phyloP scores from a whole-genome alignment of 2,329 filamentous ascomycete genomes.

The Cercospora berteroae region DNA sequence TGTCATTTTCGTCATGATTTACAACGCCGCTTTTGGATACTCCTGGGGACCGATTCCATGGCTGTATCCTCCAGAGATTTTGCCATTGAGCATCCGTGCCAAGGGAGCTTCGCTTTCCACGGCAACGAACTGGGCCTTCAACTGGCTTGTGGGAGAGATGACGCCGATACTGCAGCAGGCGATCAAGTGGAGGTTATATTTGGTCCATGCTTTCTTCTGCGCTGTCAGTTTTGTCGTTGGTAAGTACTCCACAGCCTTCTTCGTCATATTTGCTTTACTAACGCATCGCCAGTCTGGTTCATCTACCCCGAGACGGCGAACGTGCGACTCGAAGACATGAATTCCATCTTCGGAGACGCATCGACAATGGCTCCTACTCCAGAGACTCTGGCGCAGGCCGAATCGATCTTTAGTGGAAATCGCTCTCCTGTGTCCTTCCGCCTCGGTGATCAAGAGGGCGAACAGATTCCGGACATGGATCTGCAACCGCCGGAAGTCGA shows the following conservation, averaged over 20 bases:
- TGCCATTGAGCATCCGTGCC: conserved; percentile 91
- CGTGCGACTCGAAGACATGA: conserved; percentile 95
- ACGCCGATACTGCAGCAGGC: conserved; percentile 88
- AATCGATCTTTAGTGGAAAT: conserved; percentile 69
- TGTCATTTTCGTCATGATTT: conserved; percentile 94
- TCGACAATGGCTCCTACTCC: conserved; percentile 81
- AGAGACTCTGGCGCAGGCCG: conserved; percentile 71
- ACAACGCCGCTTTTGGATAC: conserved; percentile 95
- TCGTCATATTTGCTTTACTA: conserved; percentile 4
- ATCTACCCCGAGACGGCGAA: conserved; percentile 96
- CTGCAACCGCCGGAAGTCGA: conserved; percentile 72
- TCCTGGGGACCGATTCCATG: conserved; percentile 98
- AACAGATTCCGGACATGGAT: conserved; percentile 74
- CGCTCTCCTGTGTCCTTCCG: conserved; percentile 79
- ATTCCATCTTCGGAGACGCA: conserved; percentile 87
- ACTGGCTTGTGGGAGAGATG: conserved; percentile 94
- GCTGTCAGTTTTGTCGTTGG: conserved; percentile 92
- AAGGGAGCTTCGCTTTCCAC: conserved; percentile 97
- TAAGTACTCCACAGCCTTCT: conserved; percentile 52
- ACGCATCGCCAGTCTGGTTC: conserved; percentile 72
- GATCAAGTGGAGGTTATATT: conserved; percentile 91
- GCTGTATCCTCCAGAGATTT: conserved; percentile 98
- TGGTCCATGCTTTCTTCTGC: conserved; percentile 96
- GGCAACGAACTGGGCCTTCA: conserved; percentile 96
- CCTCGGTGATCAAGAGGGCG: conserved; percentile 47